Evolutionary conservation across 192 early-diverging fungal species (phyloP).

Genomic region (Martensiomyces pterosporus): DNA sequence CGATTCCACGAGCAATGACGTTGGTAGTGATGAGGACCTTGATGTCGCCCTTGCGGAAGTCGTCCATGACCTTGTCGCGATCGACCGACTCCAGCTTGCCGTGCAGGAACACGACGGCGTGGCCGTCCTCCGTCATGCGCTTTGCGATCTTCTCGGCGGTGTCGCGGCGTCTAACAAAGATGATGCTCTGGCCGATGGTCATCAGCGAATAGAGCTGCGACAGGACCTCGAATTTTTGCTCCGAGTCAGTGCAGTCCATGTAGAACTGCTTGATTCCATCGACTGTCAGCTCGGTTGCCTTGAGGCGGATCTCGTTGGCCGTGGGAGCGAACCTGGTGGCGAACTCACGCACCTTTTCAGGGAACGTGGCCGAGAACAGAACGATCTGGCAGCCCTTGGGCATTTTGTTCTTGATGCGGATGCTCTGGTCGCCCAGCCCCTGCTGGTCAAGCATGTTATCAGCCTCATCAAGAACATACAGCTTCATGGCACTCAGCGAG

Average conservation of each 20-base stretch:
- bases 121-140: slow-evolving; percentile 76
- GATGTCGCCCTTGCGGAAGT: slow-evolving; percentile 81
- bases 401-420: slow-evolving; percentile 74
- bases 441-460: slow-evolving; percentile 94
- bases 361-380: slow-evolving; percentile 95
- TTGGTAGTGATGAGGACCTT: slow-evolving; percentile 98
- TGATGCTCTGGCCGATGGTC: slow-evolving; percentile 94
- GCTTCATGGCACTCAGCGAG: slow-evolving; percentile 57
- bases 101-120: slow-evolving; percentile 78
- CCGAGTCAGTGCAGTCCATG: slow-evolving; percentile 79
- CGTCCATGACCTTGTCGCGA: slow-evolving; percentile 90
- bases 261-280: slow-evolving; percentile 95
- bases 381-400: slow-evolving; percentile 76
- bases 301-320: slow-evolving; percentile 83
- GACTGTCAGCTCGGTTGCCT: slow-evolving; percentile 86
- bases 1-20: slow-evolving; percentile 95
- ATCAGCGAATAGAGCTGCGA: slow-evolving; percentile 72
- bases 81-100: slow-evolving; percentile 71
- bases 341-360: slow-evolving; percentile 69
- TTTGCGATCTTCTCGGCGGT: slow-evolving; percentile 77
- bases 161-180: slow-evolving; percentile 82
- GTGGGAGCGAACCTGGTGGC: slow-evolving; percentile 77
- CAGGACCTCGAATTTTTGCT: slow-evolving; percentile 78
- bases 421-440: slow-evolving; percentile 80
- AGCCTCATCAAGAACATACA: slow-evolving; percentile 97